Evolutionary conservation across 1,284 basidiomycete genomes (phyloP), one percentile per base, ranked within the genome.

Genomic region (Ganoderma sp.): DNA sequence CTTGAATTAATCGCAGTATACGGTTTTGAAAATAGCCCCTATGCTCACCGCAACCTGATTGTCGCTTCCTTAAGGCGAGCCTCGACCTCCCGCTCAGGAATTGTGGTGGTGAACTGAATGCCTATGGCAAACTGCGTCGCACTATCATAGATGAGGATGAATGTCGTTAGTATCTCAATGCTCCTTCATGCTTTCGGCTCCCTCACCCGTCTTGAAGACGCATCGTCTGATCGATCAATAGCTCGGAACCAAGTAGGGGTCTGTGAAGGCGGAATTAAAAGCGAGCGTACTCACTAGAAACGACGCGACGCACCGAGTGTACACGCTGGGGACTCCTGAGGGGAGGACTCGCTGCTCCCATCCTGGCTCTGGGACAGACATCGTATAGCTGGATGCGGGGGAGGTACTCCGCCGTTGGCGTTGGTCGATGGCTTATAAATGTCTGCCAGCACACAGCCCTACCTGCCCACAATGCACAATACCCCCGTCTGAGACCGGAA

Each of bases 41-140:
- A 15, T 22, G 19, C 34, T 58, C 34, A 37, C 56, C 32, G 56
- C 34, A 56, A 32, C n/a, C 52, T 14, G 52, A 56, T 32, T 17
- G 32, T 32, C 52, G 52, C 52, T 56, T 56, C 52, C 52, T 56
- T 56, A 6, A 34, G 6, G 28, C 52, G 52, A 19, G 28, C 28
- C 15, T 32, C 52, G 15, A 56, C 32, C 8, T 56, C 28, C 3
- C 28, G 52, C 15, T 56, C 52, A 6, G 52, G 52, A 14, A 56
- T 56, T 17, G 52, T 56, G 28, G 52, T 56, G 19, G 52, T 56
- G 52, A 56, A 56, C 15, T 56, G 52, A 12, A 56, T 34, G 19
- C 37, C 56, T 39, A 58, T 34, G 34, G 56, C 56, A 19, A 58
- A 58, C 52, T 56, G 52, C 25, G 28, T 56, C 17, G 52, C 52